phyloP scores from a whole-genome alignment of 768 basidiomycete genomes.

The Sistotremastrum suecicum region DNA sequence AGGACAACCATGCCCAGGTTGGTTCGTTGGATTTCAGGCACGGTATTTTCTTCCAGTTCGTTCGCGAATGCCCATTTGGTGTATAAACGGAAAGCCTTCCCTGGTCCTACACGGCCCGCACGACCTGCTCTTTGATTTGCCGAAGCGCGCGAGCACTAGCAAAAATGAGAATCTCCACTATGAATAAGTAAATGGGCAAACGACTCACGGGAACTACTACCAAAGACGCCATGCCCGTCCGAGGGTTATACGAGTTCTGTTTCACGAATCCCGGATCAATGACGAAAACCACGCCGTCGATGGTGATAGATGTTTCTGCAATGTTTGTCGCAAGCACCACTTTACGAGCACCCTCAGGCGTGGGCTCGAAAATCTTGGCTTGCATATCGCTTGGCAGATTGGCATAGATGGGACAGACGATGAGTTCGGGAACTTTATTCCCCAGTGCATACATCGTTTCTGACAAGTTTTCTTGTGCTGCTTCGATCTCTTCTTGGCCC shows the following conservation, averaged over 20 bases:
- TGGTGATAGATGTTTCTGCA: slow-evolving; percentile 99
- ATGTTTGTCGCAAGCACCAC: slow-evolving; percentile 98
- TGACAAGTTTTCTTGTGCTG: slow-evolving; percentile 88
- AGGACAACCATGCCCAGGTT: slow-evolving; percentile 94
- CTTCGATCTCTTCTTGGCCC: slow-evolving; percentile 99
- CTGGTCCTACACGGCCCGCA: slow-evolving; percentile 94
- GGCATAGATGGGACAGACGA: slow-evolving; percentile 96
- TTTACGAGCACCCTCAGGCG: slow-evolving; percentile 90
- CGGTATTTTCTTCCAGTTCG: slow-evolving; percentile 92
- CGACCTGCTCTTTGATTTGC: slow-evolving; percentile 95
- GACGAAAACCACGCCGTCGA: slow-evolving; percentile 97
- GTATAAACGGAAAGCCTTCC: slow-evolving; percentile 95
- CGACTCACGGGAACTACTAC: slow-evolving; percentile 81
- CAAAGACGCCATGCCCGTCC: slow-evolving; percentile 96
- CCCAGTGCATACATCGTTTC: slow-evolving; percentile 92
- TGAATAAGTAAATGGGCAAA: not conserved
- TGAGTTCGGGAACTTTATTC: slow-evolving; percentile 89
- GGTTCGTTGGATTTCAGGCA: slow-evolving; percentile 98
- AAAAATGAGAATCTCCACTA: not conserved
- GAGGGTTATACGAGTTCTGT: slow-evolving; percentile 96
- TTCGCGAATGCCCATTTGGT: slow-evolving; percentile 97
- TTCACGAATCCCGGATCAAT: slow-evolving; percentile 99
- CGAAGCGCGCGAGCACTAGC: slow-evolving; percentile 88
- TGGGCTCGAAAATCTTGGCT: slow-evolving; percentile 98
- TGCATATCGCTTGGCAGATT: slow-evolving; percentile 99